These are phyloP conservation scores for Pseudogymnoascus sp. DNA, from an alignment of 2,329 filamentous ascomycete genomes.

Conservation along the genomic window DNA sequence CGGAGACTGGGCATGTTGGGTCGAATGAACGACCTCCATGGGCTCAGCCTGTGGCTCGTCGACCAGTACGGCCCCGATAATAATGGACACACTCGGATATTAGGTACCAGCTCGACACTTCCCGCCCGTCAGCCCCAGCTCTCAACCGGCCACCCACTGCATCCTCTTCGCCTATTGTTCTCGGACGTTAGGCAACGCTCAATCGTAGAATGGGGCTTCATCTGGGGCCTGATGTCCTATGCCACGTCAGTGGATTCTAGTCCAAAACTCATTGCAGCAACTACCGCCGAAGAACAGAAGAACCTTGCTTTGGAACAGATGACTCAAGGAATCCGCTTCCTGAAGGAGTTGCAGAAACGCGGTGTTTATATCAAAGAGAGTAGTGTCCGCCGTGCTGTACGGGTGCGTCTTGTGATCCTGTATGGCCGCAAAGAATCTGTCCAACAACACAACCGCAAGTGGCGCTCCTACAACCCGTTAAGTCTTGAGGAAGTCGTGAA, in stretches of 20 bases:
- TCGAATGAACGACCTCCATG: slow-evolving; percentile 42
- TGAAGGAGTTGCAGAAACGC: slow-evolving; percentile 20
- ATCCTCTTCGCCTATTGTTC: slow-evolving; percentile 36
- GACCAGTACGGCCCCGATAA: slow-evolving; percentile 29
- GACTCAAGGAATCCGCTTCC: slow-evolving; percentile 22
- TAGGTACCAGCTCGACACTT: slow-evolving; percentile 12
- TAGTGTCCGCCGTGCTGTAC: slow-evolving; percentile 18
- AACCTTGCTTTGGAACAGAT: slow-evolving; percentile 10
- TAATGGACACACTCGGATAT: background rate
- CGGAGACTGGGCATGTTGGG: slow-evolving; percentile 51
- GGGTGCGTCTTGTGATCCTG: slow-evolving; percentile 22
- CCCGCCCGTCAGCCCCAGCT: slow-evolving; percentile 14
- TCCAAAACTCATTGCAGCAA: background rate
- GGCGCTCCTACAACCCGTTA: slow-evolving; percentile 9
- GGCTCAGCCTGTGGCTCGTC: slow-evolving; percentile 43
- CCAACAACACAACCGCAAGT: slow-evolving; percentile 17
- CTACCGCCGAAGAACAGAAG: background rate
- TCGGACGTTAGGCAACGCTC: slow-evolving; percentile 35
- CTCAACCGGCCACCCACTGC: slow-evolving; percentile 19
- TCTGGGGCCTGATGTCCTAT: slow-evolving; percentile 15
- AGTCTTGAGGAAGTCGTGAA: slow-evolving; percentile 15
- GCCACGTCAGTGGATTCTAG: background rate
- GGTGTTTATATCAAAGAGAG: slow-evolving; percentile 10
- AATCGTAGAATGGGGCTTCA: slow-evolving; percentile 44
- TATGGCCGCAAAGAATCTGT: slow-evolving; percentile 22